phyloP scores from a whole-genome alignment of 2,329 filamentous ascomycete species.

The Epichloe sylvatica region DNA sequence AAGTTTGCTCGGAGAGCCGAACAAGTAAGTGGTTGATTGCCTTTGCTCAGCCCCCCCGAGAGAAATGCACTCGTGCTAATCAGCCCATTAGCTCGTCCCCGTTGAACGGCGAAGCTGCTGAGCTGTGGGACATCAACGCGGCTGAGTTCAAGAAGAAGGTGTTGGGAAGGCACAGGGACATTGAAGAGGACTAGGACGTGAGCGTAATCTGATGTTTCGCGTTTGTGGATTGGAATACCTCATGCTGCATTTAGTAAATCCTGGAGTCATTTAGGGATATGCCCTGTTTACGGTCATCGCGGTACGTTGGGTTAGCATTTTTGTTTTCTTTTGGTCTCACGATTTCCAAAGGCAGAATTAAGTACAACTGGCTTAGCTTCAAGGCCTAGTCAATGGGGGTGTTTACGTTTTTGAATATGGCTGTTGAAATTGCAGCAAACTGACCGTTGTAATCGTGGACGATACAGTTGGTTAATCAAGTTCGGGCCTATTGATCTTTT shows the following conservation, averaged over 20 bases:
- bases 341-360: conserved; percentile 7
- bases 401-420: background rate
- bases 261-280: conserved; percentile 27
- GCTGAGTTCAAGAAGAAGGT: conserved; percentile 77
- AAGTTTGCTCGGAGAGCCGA: conserved; percentile 88
- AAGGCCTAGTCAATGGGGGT: background rate
- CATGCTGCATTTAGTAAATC: conserved; percentile 10
- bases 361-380: background rate
- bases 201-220: background rate
- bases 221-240: conserved; percentile 9
- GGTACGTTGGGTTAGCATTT: conserved; percentile 21
- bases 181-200: conserved; percentile 44
- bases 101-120: conserved; percentile 88
- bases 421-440: background rate
- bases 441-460: background rate
- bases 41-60: background rate
- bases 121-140: conserved; percentile 83
- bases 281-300: conserved; percentile 13
- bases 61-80: background rate
- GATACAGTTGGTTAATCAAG: background rate
- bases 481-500: background rate
- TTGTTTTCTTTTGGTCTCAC: conserved; percentile 5
- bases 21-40: conserved; percentile 59
- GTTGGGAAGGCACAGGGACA: conserved; percentile 44
- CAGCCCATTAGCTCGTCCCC: conserved; percentile 58